Evolutionary conservation across 140 eudicot genomes (phyloP).

Genomic region (Ambrosia hybrid): DNA sequence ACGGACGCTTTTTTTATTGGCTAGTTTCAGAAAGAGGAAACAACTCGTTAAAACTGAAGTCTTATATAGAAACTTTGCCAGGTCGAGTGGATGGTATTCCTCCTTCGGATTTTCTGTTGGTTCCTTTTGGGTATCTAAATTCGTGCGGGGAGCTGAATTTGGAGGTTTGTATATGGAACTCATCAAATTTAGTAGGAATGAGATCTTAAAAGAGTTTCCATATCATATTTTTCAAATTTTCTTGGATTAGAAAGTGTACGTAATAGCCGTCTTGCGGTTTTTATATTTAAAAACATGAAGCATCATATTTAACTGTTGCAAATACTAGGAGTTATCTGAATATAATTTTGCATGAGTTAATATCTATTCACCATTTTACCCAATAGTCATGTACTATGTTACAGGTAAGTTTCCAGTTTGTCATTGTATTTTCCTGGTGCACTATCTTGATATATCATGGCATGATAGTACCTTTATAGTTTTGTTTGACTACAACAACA

Average conservation of each 20-base stretch:
- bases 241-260: slow-evolving; percentile 30
- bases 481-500: no score
- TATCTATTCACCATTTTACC: not conserved
- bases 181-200: slow-evolving; percentile 41
- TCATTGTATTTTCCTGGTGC: not conserved
- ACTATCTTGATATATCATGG: not conserved
- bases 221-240: slow-evolving; percentile 20
- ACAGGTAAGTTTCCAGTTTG: not conserved
- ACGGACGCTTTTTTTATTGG: slow-evolving; percentile 53
- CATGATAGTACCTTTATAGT: not conserved
- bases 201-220: slow-evolving; percentile 19
- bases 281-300: slow-evolving; percentile 20
- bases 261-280: slow-evolving; percentile 17
- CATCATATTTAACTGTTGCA: slow-evolving; percentile 15
- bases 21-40: slow-evolving; percentile 61
- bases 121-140: slow-evolving; percentile 55
- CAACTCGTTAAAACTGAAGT: slow-evolving; percentile 58
- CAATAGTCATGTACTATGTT: not conserved
- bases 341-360: slow-evolving; percentile 7
- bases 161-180: slow-evolving; percentile 75
- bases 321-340: not conserved
- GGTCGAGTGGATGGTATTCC: slow-evolving; percentile 60
- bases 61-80: slow-evolving; percentile 47
- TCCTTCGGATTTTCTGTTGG: slow-evolving; percentile 57
- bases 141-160: slow-evolving; percentile 60